Evolutionary conservation across 2,329 filamentous ascomycete species (phyloP).

Genomic region (Fusarium papillatum): DNA sequence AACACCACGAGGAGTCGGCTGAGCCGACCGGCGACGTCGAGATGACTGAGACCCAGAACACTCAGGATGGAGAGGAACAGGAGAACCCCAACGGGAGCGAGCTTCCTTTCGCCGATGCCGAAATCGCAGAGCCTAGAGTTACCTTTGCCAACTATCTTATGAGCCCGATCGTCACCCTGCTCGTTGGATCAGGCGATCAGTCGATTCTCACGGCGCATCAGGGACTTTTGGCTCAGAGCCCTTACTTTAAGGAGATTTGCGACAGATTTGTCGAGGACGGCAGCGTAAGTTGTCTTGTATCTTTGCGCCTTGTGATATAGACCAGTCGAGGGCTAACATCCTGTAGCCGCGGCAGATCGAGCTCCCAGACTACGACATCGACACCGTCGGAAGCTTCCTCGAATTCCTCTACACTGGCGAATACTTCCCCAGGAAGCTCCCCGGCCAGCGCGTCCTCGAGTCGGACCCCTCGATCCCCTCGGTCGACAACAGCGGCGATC

Average conservation of each 20-base stretch:
- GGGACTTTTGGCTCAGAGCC: conserved; percentile 79
- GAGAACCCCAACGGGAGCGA: conserved; percentile 50
- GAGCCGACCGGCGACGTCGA: conserved; percentile 54
- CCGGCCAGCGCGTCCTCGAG: conserved; percentile 77
- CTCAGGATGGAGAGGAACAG: conserved; percentile 50
- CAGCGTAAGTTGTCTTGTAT: conserved; percentile 62
- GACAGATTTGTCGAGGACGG: conserved; percentile 72
- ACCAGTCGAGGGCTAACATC: background rate
- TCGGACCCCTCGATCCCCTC: conserved; percentile 73
- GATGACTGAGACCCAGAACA: conserved; percentile 52
- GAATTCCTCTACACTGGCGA: conserved; percentile 58
- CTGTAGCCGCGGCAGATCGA: conserved; percentile 74
- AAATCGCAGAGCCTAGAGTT: conserved; percentile 51
- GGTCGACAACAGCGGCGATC: conserved; percentile 83
- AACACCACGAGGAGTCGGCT: conserved; percentile 38
- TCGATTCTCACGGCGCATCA: conserved; percentile 85
- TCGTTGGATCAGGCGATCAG: conserved; percentile 74
- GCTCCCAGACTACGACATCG: conserved; percentile 60
- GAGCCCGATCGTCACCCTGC: conserved; percentile 77
- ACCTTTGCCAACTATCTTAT: conserved; percentile 72
- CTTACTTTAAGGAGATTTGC: conserved; percentile 78
- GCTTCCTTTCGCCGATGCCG: conserved; percentile 55
- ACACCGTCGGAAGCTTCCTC: conserved; percentile 55
- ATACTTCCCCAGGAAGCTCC: conserved; percentile 80
- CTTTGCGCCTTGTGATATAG: background rate